Base-by-base conservation (phyloP, 1,284 basidiomycete species). In the Schizopora paradoxa region DNA sequence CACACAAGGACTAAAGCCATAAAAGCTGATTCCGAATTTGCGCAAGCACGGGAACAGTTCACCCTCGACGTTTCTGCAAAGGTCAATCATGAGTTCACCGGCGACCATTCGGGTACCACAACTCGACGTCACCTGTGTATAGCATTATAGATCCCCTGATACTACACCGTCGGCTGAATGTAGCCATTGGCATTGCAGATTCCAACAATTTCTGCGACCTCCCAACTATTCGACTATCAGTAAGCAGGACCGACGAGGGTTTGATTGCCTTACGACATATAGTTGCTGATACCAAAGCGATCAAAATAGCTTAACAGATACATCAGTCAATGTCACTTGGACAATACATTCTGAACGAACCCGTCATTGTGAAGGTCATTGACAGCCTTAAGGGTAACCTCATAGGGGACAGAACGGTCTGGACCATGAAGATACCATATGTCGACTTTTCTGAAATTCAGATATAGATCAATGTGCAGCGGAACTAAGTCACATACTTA, bases 121-220 rank as follows among this genome's bases (percentile, higher is more conserved):
- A 13, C 10, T 4, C n/a, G n/a, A n/a, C n/a, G n/a, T 11, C 26
- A 44, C 47, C 47, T 61, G 52, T 77, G 72, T 18, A 79, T 63
- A 1, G 72, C 73, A 51, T 76, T 79, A 56, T 77, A 79, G 45
- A 76, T 13, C 5, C 48, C 83, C 59, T 88, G 83, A 58, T 87
- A 87, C n/a, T n/a, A 87, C 1, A 72, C 79, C 0, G 76, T 76
- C 1, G 85, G 84, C 58, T 74, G 69, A 50, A 84, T 69, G 54
- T 70, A 84, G 1, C 71, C 73, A 46, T 78, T 72, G 6, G 64
- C 59, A 33, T 66, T 68, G 61, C 76, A 78, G 47, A 83, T 74
- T 1, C 56, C 59, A n/a, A 78, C 70, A 3, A 85, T 77, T 57
- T 81, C 71, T 2, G 81, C 79, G 1, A 86, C 82, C 56, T 85